A percentile compares a stretch with the other conserved stretches of the same genome.
phyloP scores from a whole-genome alignment of 1,284 basidiomycete genomes.

The Heterobasidion occidentale region DNA sequence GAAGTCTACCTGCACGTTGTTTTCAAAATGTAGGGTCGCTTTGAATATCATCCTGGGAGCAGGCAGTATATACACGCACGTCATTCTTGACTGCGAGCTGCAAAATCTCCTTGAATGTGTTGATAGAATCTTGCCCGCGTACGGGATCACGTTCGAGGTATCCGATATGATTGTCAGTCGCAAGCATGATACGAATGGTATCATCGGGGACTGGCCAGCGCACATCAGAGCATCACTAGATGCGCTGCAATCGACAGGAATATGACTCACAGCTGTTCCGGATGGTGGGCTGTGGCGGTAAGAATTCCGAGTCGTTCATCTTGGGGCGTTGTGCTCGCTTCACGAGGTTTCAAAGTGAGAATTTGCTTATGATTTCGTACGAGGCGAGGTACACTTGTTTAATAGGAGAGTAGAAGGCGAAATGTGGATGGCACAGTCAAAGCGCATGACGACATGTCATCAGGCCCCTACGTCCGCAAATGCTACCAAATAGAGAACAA shows the following conservation, averaged over 20 bases:
- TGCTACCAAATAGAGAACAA: no score
- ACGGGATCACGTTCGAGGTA: slow-evolving; percentile 94
- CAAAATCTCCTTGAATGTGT: slow-evolving; percentile 92
- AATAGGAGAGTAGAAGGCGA: no score
- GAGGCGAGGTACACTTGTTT: no score
- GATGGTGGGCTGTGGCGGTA: slow-evolving; percentile 18
- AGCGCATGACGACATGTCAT: no score
- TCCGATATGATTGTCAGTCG: slow-evolving; percentile 95
- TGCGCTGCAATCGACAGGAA: slow-evolving; percentile 1
- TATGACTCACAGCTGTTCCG: slow-evolving; percentile 6
- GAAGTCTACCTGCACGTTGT: slow-evolving; percentile 72
- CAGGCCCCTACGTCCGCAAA: no score
- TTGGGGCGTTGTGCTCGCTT: neutral
- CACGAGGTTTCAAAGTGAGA: neutral
- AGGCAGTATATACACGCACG: slow-evolving; percentile 34
- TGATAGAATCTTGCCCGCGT: slow-evolving; percentile 91
- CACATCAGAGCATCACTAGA: neutral
- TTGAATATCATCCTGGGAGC: neutral
- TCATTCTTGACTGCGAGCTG: slow-evolving; percentile 85
- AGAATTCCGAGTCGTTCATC: slow-evolving; percentile 18
- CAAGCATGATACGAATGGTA: slow-evolving; percentile 79
- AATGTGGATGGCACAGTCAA: no score
- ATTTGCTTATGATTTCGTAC: no score
- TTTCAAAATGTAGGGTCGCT: neutral
- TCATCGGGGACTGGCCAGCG: slow-evolving; percentile 43